Percentiles rank a stretch among this genome's conserved stretches.
These are phyloP conservation scores for Testicularia cyperi DNA, from an alignment of 1,284 basidiomycete genomes.

Conservation along the genomic window DNA sequence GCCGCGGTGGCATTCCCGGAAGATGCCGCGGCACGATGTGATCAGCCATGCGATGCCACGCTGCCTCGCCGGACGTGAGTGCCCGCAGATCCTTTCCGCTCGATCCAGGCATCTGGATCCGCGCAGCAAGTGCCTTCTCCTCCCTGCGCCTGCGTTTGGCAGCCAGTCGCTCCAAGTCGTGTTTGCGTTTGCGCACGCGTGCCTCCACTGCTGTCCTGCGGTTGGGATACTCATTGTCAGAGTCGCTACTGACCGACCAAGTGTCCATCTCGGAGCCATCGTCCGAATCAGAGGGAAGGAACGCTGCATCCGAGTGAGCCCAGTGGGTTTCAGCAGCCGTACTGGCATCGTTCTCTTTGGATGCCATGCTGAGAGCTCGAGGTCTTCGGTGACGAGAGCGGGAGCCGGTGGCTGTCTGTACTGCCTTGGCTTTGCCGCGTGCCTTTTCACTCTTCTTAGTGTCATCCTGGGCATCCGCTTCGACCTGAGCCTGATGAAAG, in stretches of 20 bases:
- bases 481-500: constrained; percentile 17
- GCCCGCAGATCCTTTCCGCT: constrained; percentile 18
- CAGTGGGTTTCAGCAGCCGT: too few species aligned
- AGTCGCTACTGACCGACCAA: constrained; percentile 34
- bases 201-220: constrained; percentile 23
- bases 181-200: constrained; percentile 18
- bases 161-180: constrained; percentile 3
- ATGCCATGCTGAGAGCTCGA: too few species aligned
- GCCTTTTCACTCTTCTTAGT: constrained; percentile 3
- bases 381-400: too few species aligned
- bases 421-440: constrained; percentile 7
- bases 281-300: constrained; percentile 43
- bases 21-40: constrained; percentile 44
- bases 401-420: too few species aligned
- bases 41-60: constrained; percentile 37
- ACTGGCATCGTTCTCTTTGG: too few species aligned
- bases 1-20: constrained; percentile 44
- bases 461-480: neutral
- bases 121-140: neutral
- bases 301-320: constrained; percentile 10
- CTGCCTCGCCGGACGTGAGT: constrained; percentile 25
- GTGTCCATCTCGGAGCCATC: constrained; percentile 23
- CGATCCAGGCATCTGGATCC: neutral
- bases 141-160: constrained; percentile 16
- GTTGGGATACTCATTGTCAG: constrained; percentile 18